Percentiles rank a stretch among this genome's conserved stretches.
phyloP scores from a whole-genome alignment of 805 yeast genomes.

The Nematodospora valgi region DNA sequence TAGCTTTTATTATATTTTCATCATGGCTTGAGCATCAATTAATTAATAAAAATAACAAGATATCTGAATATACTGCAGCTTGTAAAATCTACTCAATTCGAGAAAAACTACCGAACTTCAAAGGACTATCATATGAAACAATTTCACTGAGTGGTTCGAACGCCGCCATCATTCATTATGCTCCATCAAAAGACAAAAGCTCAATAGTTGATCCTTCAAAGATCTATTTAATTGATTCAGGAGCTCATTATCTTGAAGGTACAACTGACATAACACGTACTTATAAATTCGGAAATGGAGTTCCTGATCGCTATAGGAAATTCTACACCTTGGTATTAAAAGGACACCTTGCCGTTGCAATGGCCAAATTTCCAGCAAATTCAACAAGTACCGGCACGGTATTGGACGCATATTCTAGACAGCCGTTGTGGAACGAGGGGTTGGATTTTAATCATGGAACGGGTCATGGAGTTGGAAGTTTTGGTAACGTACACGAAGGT shows the following conservation, averaged over 20 bases:
- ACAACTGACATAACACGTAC: conserved; percentile 97
- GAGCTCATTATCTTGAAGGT: conserved; percentile 90
- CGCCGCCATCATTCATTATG: conserved; percentile 72
- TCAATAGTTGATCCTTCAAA: conserved; percentile 62
- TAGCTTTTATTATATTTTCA: conserved; percentile 67
- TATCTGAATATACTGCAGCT: conserved; percentile 68
- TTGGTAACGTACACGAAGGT: conserved; percentile 89
- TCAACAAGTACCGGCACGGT: conserved; percentile 69
- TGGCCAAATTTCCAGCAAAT: conserved; percentile 65
- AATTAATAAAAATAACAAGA: conserved; percentile 31
- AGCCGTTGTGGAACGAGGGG: conserved; percentile 77
- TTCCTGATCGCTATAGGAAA: conserved; percentile 55
- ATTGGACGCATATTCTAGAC: conserved; percentile 81
- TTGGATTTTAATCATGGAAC: conserved; percentile 91
- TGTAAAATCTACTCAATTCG: conserved; percentile 56
- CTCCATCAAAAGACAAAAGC: conserved; percentile 59
- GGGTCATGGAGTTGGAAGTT: conserved; percentile 96
- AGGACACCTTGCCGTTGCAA: conserved; percentile 86
- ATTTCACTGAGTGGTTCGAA: conserved; percentile 76
- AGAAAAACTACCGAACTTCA: conserved; percentile 49
- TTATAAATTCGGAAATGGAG: conserved; percentile 51
- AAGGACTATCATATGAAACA: conserved; percentile 71
- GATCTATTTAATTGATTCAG: conserved; percentile 81
- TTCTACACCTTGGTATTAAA: conserved; percentile 84
- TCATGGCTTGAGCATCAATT: conserved; percentile 75